phyloP scores from a whole-genome alignment of 306 rosid genomes.

The Herpetospermum pedunculosum region DNA sequence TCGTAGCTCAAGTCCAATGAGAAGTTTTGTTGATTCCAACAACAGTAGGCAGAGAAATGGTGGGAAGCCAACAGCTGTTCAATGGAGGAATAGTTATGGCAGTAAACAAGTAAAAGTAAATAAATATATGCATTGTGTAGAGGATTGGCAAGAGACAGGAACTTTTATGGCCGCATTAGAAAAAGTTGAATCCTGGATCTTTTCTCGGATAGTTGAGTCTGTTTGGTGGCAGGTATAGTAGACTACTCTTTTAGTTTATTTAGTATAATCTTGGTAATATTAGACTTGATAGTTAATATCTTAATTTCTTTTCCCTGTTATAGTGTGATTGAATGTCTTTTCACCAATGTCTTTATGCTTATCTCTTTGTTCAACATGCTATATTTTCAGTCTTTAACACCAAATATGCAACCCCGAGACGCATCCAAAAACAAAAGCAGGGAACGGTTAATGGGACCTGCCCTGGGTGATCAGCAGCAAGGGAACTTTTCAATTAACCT shows the following conservation, averaged over 20 bases:
- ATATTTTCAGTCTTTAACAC: slow-evolving; percentile 74
- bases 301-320: not conserved
- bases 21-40: slow-evolving; percentile 35
- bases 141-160: slow-evolving; percentile 95
- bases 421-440: slow-evolving; percentile 26
- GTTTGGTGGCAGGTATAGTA: slow-evolving; percentile 99
- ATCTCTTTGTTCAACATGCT: slow-evolving; percentile 12
- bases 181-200: slow-evolving; percentile 92
- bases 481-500: slow-evolving; percentile 69
- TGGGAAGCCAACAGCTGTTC: slow-evolving; percentile 29
- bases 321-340: not conserved
- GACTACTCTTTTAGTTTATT: not conserved
- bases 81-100: slow-evolving; percentile 43
- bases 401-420: slow-evolving; percentile 67
- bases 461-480: slow-evolving; percentile 79
- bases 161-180: slow-evolving; percentile 61
- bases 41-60: slow-evolving; percentile 35
- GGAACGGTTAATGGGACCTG: slow-evolving; percentile 58
- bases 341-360: not conserved
- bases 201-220: slow-evolving; percentile 89
- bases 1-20: slow-evolving; percentile 31
- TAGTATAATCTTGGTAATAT: not conserved
- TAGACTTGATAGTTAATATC: not conserved
- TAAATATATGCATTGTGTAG: slow-evolving; percentile 31
- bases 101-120: slow-evolving; percentile 41